A percentile compares a stretch with the other conserved stretches of the same genome.
These are phyloP conservation scores for Hevea brasiliensis DNA, from an alignment of 345 rosid genomes.

Conservation along the genomic window DNA sequence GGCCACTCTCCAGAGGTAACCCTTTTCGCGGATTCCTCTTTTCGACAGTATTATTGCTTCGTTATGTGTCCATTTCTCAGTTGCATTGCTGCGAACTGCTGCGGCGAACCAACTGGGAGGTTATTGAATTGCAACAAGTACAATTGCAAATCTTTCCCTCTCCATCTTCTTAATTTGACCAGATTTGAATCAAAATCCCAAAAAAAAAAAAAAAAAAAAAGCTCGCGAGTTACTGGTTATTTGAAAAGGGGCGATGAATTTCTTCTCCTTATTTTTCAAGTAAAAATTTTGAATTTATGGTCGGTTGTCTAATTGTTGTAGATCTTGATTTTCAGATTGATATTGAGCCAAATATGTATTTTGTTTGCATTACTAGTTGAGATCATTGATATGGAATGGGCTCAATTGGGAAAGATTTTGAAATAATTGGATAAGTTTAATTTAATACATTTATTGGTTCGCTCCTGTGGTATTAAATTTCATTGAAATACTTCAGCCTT, in stretches of 20 bases:
- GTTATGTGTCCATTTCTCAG: not conserved
- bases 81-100: not conserved
- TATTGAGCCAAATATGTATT: not conserved
- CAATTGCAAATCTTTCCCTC: not conserved
- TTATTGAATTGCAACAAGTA: not conserved
- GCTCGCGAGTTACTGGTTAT: not conserved
- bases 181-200: not conserved
- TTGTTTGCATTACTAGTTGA: conserved; percentile 5
- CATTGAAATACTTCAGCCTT: not conserved
- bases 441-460: not conserved
- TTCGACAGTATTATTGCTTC: not conserved
- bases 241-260: not conserved
- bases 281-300: not conserved
- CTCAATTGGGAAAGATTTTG: not conserved
- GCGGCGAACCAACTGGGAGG: too few relatives aligned
- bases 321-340: not conserved
- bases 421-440: not conserved
- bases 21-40: not conserved
- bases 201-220: too few relatives aligned
- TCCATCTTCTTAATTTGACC: not conserved
- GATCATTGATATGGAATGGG: not conserved
- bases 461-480: not conserved
- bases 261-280: not conserved
- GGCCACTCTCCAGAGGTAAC: conserved; percentile 80
- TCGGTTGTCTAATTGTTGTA: not conserved